Conservation (phyloP, 768 basidiomycete genomes). For the Boletus speciosus region DNA sequence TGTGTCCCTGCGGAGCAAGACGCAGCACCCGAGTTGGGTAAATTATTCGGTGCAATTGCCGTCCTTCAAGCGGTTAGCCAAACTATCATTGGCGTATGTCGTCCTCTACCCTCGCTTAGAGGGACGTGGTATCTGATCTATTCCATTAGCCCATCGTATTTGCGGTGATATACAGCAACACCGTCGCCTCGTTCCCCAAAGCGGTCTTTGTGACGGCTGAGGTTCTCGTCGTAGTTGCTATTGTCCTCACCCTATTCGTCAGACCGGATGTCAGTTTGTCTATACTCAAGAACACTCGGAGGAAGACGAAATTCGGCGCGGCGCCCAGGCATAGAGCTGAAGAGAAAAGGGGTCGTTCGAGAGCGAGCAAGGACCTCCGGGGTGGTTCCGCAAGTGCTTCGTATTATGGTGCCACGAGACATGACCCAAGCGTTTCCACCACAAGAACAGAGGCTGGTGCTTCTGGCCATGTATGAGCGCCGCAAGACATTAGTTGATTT, state of each 20-base stretch:
- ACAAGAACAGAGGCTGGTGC: conserved; percentile 4
- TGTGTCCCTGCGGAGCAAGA: conserved; percentile 11
- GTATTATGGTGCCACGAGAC: conserved; percentile 20
- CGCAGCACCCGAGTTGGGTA: conserved; percentile 43
- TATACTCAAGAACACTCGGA: conserved; percentile 10
- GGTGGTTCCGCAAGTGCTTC: conserved; percentile 26
- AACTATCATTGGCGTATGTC: conserved; percentile 49
- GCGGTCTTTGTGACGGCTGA: conserved; percentile 64
- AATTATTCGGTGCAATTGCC: conserved; percentile 69
- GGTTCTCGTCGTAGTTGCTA: conserved; percentile 47
- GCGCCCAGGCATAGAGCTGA: conserved; percentile 8
- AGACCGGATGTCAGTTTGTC: conserved; percentile 31
- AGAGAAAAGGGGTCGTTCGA: conserved; percentile 26
- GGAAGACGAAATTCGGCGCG: neutral
- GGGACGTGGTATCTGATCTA: conserved; percentile 7
- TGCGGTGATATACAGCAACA: conserved; percentile 60
- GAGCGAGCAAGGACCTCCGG: conserved; percentile 40
- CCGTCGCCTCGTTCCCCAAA: conserved; percentile 62
- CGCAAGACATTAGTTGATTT: neutral
- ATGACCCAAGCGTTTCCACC: conserved; percentile 6
- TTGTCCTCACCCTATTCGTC: conserved; percentile 45
- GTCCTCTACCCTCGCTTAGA: neutral
- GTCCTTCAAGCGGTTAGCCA: conserved; percentile 64
- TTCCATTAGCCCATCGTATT: conserved; percentile 61
- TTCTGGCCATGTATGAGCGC: conserved; percentile 1